Percentiles rank a stretch among this genome's conserved stretches.
These are phyloP conservation scores for Tieghemostelium lacteum DNA, from an alignment of 78 protist species.

Conservation along the genomic window DNA sequence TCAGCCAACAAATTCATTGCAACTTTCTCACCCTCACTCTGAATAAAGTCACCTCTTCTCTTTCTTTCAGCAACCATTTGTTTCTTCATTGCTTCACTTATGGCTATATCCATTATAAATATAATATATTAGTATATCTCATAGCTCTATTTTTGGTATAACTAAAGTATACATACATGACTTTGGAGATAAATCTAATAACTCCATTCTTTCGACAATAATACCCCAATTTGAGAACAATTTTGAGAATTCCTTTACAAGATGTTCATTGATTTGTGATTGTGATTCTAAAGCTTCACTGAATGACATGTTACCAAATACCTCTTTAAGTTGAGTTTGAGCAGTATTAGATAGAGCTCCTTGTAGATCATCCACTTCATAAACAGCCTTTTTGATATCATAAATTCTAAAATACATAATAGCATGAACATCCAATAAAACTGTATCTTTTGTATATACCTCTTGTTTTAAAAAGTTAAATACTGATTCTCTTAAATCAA, in stretches of 20 bases:
- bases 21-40: conserved; percentile 13
- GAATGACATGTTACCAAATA: conserved; percentile 28
- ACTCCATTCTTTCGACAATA: conserved; percentile 6
- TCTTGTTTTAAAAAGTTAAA: conserved; percentile 36
- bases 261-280: conserved; percentile 21
- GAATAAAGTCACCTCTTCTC: conserved; percentile 22
- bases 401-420: conserved; percentile 15
- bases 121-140: too few relatives aligned
- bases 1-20: not conserved
- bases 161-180: not conserved
- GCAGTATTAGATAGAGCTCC: conserved; percentile 24
- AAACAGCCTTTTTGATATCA: conserved; percentile 11
- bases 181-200: conserved; percentile 23
- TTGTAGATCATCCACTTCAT: conserved; percentile 29
- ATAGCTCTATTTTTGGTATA: too few relatives aligned
- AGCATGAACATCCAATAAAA: conserved; percentile 20
- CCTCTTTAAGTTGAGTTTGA: conserved; percentile 28
- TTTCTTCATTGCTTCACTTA: conserved; percentile 32
- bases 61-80: conserved; percentile 36
- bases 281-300: conserved; percentile 15
- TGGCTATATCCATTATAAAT: not conserved
- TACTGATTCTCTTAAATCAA: conserved; percentile 36
- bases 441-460: conserved; percentile 24
- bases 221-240: conserved; percentile 11
- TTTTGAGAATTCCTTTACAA: conserved; percentile 3